Evolutionary conservation across 371 early-diverging fungal genomes (phyloP).

Genomic region (Mucor saturninus): DNA sequence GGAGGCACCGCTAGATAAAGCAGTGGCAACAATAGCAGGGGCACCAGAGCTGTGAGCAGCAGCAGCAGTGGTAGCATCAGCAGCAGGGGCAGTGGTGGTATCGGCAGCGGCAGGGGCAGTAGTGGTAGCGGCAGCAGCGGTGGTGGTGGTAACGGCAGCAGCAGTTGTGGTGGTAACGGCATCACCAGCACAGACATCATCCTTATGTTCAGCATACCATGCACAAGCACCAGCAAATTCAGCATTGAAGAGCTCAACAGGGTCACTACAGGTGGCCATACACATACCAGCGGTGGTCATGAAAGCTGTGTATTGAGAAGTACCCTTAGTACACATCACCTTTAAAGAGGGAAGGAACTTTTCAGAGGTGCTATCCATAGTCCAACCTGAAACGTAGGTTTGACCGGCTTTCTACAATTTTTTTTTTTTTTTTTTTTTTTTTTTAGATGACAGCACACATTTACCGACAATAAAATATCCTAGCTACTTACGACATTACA

Average conservation of each 20-base stretch:
- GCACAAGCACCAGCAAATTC: slow-evolving; percentile 36
- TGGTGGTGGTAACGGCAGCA: slow-evolving; percentile 9
- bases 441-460: too few relatives aligned
- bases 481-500: slow-evolving; percentile 38
- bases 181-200: slow-evolving; percentile 18
- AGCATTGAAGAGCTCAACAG: slow-evolving; percentile 15
- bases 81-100: neutral
- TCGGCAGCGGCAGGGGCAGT: slow-evolving; percentile 1
- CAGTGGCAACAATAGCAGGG: neutral
- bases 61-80: neutral
- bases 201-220: slow-evolving; percentile 33
- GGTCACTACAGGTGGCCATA: slow-evolving; percentile 34
- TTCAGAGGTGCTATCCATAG: slow-evolving; percentile 38
- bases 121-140: neutral
- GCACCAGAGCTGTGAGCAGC: neutral
- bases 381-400: slow-evolving; percentile 24
- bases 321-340: slow-evolving; percentile 35
- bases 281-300: slow-evolving; percentile 48
- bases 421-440: too few relatives aligned
- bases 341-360: slow-evolving; percentile 40
- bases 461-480: too few relatives aligned
- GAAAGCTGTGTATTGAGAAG: slow-evolving; percentile 36
- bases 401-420: slow-evolving; percentile 28
- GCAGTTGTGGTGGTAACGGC: slow-evolving; percentile 8
- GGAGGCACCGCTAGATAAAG: neutral